Evolutionary conservation across 2,329 filamentous ascomycete species (phyloP).

Genomic region (Paracamarosporium sp.): DNA sequence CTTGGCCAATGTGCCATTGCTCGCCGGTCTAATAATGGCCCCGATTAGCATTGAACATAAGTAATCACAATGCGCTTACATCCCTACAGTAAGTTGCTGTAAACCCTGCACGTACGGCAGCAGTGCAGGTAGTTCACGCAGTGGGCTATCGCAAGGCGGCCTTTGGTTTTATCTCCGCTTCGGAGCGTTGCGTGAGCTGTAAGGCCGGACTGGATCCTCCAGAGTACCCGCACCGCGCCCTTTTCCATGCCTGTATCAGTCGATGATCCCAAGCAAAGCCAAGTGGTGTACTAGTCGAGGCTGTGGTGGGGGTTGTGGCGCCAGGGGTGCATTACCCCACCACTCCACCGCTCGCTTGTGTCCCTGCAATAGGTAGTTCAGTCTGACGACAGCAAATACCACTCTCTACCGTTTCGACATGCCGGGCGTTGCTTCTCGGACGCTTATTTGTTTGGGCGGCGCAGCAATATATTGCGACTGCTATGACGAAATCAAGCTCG

Average conservation of each 20-base stretch:
- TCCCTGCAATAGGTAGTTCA: not conserved
- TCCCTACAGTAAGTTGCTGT: not conserved
- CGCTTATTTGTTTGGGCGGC: not conserved
- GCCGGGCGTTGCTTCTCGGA: not conserved
- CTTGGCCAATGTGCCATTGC: not conserved
- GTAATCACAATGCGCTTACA: not conserved
- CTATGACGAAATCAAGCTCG: not conserved
- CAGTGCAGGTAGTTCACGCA: not conserved
- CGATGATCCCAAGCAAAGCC: too few species aligned
- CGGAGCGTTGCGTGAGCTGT: not conserved
- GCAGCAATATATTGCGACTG: not conserved
- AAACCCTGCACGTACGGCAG: not conserved
- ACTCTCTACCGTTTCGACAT: not conserved
- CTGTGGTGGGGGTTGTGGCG: not conserved
- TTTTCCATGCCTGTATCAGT: not conserved
- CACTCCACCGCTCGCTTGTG: not conserved
- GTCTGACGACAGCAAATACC: not conserved
- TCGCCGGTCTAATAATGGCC: not conserved
- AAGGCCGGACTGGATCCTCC: not conserved
- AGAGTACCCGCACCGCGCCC: not conserved
- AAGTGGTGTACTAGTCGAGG: too few species aligned
- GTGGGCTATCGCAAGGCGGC: not conserved
- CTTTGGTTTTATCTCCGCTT: not conserved
- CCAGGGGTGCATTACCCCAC: too few species aligned
- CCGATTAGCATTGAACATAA: not conserved